Percentiles rank a stretch among this genome's conserved stretches.
phyloP scores from a whole-genome alignment of 2,329 filamentous ascomycete genomes.

The Ceratocystis huliohia region DNA sequence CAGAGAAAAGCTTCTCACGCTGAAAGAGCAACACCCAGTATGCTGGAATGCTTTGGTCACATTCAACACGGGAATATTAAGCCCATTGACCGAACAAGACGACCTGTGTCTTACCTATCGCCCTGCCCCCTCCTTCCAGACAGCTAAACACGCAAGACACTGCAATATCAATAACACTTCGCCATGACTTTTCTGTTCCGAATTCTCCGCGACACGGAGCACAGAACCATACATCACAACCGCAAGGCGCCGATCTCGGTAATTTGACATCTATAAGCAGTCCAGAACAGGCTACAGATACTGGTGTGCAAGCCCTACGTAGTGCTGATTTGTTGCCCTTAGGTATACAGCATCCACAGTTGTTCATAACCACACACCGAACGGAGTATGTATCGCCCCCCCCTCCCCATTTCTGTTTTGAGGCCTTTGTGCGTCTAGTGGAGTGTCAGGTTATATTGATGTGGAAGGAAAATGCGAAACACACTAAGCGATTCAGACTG shows the following conservation, averaged over 20 bases:
- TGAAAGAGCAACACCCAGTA: neutral
- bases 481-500: conserved; percentile 1
- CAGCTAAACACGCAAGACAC: neutral
- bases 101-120: neutral
- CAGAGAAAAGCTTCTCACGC: neutral
- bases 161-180: neutral
- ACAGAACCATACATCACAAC: neutral
- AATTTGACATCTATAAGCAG: neutral
- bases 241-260: neutral
- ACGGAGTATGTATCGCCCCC: neutral
- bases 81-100: neutral
- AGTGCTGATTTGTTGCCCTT: neutral
- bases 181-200: neutral
- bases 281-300: neutral
- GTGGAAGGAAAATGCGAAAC: neutral
- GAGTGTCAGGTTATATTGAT: neutral
- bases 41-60: neutral
- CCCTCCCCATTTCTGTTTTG: neutral
- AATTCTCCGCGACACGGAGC: neutral
- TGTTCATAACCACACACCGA: neutral
- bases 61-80: too few relatives aligned
- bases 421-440: neutral
- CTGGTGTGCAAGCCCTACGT: neutral
- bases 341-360: neutral
- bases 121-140: neutral